Evolutionary conservation across 1,284 basidiomycete genomes (phyloP).

Genomic region (Ganoderma leucocontextum): DNA sequence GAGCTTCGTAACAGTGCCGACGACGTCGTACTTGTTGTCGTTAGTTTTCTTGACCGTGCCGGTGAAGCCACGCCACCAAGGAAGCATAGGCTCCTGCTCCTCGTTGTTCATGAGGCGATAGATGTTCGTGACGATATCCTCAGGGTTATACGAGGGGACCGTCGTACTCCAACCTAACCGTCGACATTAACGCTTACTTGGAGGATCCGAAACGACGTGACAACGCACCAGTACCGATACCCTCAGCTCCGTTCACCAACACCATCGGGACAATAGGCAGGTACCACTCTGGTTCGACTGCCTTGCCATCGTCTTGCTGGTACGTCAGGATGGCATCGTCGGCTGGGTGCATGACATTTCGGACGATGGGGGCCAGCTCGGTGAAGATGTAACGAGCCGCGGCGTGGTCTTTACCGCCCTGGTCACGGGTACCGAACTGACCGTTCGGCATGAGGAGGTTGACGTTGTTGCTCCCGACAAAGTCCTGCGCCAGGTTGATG

Average conservation of each 20-base stretch:
- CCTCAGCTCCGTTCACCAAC: conserved; percentile 94
- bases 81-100: conserved; percentile 86
- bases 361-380: conserved; percentile 79
- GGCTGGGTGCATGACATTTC: conserved; percentile 81
- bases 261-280: conserved; percentile 92
- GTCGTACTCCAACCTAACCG: conserved; percentile 92
- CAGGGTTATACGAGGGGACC: conserved; percentile 94
- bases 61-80: conserved; percentile 98
- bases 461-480: conserved; percentile 96
- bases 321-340: conserved; percentile 90
- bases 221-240: conserved; percentile 91
- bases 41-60: conserved; percentile 85
- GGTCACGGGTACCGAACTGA: conserved; percentile 94
- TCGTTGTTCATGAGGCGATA: conserved; percentile 89
- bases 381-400: conserved; percentile 98
- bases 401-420: conserved; percentile 95
- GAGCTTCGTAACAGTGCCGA: conserved; percentile 80
- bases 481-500: conserved; percentile 94
- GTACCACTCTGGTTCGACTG: conserved; percentile 96
- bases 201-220: conserved; percentile 10
- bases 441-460: conserved; percentile 92
- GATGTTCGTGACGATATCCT: conserved; percentile 90
- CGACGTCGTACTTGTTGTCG: conserved; percentile 90
- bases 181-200: conserved; percentile 10
- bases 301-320: conserved; percentile 88